phyloP scores from a whole-genome alignment of 2,329 filamentous ascomycete genomes.

The Verticillium tricorpus region DNA sequence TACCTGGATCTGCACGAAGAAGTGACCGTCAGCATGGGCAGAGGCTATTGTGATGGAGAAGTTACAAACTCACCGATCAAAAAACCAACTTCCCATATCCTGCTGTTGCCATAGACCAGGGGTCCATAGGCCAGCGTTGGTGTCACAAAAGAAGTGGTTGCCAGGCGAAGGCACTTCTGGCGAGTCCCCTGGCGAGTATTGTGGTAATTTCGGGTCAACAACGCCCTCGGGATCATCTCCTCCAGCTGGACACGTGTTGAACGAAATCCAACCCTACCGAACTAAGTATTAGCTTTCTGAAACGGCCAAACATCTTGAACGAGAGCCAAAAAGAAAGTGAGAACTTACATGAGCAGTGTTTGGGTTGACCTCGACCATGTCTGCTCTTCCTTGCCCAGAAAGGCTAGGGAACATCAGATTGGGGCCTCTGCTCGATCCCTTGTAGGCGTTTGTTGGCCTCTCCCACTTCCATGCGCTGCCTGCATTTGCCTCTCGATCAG shows the following conservation, averaged over 20 bases:
- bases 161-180: too few species aligned
- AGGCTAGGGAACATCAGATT: slow-evolving; percentile 3
- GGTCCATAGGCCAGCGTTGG: not conserved
- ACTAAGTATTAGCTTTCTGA: not conserved
- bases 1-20: not conserved
- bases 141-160: slow-evolving; percentile 5
- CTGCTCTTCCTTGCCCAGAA: slow-evolving; percentile 2
- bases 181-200: not conserved
- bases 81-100: slow-evolving; percentile 1
- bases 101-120: not conserved
- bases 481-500: not conserved
- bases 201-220: slow-evolving; percentile 1
- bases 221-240: slow-evolving; percentile 5
- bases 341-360: slow-evolving; percentile 1
- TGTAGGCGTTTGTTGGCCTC: not conserved
- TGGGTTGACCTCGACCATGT: slow-evolving; percentile 5
- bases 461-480: slow-evolving; percentile 3
- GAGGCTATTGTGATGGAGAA: not conserved
- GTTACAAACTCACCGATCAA: not conserved
- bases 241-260: slow-evolving; percentile 4
- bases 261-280: slow-evolving; percentile 3
- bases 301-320: not conserved
- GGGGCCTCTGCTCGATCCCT: not conserved
- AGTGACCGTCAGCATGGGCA: not conserved
- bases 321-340: not conserved